These are phyloP conservation scores for Telfairia occidentalis DNA, from an alignment of 331 rosid species.

Conservation along the genomic window DNA sequence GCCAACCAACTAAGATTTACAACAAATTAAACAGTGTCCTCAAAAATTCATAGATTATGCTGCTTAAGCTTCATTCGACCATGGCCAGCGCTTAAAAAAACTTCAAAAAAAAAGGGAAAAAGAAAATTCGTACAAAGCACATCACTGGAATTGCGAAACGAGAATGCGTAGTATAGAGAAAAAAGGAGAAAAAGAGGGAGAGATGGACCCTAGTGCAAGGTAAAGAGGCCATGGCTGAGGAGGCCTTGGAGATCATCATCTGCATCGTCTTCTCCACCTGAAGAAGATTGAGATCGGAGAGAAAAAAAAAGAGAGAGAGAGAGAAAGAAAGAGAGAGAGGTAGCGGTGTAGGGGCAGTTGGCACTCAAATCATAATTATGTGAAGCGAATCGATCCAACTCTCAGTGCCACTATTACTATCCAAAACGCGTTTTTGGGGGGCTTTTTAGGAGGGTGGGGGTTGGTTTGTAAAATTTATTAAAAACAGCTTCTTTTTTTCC, in stretches of 20 bases:
- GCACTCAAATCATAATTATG: slow-evolving; percentile 8
- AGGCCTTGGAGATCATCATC: slow-evolving; percentile 51
- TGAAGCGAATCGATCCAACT: slow-evolving; percentile 4
- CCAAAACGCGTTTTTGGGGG: not conserved
- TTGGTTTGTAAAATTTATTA: not conserved
- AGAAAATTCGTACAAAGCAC: not conserved
- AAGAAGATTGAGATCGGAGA: slow-evolving; percentile 5
- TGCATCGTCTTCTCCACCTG: slow-evolving; percentile 23
- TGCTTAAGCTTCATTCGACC: not conserved
- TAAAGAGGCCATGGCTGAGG: slow-evolving; percentile 54
- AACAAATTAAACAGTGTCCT: not conserved
- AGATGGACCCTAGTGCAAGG: slow-evolving; percentile 45
- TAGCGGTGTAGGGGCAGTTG: not conserved
- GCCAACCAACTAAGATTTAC: not conserved
- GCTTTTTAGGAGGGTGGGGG: not conserved
- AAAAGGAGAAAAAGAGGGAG: not conserved
- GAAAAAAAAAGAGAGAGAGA: not conserved
- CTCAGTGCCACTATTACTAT: not conserved
- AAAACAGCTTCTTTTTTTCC: no score
- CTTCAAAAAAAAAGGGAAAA: no score
- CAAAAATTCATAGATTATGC: not conserved
- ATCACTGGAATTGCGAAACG: not conserved
- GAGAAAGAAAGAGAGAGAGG: not conserved
- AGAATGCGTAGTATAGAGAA: not conserved
- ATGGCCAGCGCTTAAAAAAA: not conserved